These are phyloP conservation scores for Penicillium atrosanguineum DNA, from an alignment of 495 filamentous ascomycete genomes.

Conservation along the genomic window DNA sequence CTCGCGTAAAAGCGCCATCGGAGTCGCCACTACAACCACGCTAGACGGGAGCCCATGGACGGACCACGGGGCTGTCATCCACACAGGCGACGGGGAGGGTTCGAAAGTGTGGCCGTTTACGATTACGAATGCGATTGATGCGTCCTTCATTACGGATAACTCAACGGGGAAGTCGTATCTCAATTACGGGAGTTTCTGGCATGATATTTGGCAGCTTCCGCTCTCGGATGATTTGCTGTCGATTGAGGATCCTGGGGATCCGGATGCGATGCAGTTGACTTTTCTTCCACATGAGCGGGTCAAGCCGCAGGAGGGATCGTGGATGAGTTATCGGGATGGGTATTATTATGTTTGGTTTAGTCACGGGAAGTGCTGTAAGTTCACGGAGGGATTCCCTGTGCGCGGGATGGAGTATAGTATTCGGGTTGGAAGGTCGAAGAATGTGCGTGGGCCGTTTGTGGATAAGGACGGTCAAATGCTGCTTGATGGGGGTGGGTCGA, in stretches of 20 bases:
- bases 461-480: slow-evolving; percentile 32
- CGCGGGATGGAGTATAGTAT: slow-evolving; percentile 61
- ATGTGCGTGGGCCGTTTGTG: slow-evolving; percentile 40
- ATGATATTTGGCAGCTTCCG: slow-evolving; percentile 63
- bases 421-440: slow-evolving; percentile 38
- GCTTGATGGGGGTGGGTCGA: slow-evolving; percentile 39
- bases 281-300: slow-evolving; percentile 25
- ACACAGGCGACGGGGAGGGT: slow-evolving; percentile 27
- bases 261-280: slow-evolving; percentile 51
- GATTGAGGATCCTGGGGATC: slow-evolving; percentile 26
- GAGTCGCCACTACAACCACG: slow-evolving; percentile 61
- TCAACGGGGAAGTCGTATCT: slow-evolving; percentile 50
- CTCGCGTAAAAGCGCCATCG: slow-evolving; percentile 62
- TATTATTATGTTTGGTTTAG: slow-evolving; percentile 76
- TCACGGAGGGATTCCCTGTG: slow-evolving; percentile 45
- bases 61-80: slow-evolving; percentile 46
- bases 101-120: slow-evolving; percentile 50
- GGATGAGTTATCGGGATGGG: slow-evolving; percentile 52
- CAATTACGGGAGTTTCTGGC: slow-evolving; percentile 72
- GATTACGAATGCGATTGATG: slow-evolving; percentile 71
- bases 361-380: slow-evolving; percentile 65
- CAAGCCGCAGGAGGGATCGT: slow-evolving; percentile 59
- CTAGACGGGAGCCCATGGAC: slow-evolving; percentile 59
- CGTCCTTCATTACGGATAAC: slow-evolving; percentile 54
- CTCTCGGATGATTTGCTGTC: slow-evolving; percentile 48